Conservation (phyloP, 83 land plant species). For the Picea engelmannii region DNA sequence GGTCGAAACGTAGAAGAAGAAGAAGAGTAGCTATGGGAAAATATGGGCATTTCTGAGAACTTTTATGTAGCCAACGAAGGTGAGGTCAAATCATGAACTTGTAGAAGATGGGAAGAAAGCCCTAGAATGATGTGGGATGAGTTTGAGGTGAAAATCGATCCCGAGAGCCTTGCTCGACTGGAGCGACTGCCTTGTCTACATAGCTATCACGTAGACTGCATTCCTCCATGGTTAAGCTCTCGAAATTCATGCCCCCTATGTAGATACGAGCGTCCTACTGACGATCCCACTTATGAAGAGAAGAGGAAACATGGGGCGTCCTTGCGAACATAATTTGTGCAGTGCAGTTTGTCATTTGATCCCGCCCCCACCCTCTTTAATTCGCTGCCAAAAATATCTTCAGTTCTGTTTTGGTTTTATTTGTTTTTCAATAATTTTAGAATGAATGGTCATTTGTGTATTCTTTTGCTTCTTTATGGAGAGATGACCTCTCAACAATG, state of each 20-base stretch:
- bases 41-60: too few species aligned
- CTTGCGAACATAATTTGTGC: conserved; percentile 7
- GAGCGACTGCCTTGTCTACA: conserved; percentile 67
- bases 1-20: too few species aligned
- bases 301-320: conserved; percentile 29
- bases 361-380: neutral
- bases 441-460: neutral
- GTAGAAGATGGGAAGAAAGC: too few species aligned
- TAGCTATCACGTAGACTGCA: conserved; percentile 67
- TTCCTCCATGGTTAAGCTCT: conserved; percentile 71
- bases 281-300: conserved; percentile 72
- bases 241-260: conserved; percentile 81
- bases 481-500: neutral
- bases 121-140: too few species aligned
- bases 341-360: neutral
- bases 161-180: too few species aligned
- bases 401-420: neutral
- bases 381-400: neutral
- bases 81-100: too few species aligned
- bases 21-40: too few species aligned
- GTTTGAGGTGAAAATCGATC: too few species aligned
- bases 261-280: conserved; percentile 71
- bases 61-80: too few species aligned
- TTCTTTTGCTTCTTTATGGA: neutral
- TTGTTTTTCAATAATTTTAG: neutral